These are phyloP conservation scores for Eucalyptus erythrocorys DNA, from an alignment of 345 rosid species.

Conservation along the genomic window DNA sequence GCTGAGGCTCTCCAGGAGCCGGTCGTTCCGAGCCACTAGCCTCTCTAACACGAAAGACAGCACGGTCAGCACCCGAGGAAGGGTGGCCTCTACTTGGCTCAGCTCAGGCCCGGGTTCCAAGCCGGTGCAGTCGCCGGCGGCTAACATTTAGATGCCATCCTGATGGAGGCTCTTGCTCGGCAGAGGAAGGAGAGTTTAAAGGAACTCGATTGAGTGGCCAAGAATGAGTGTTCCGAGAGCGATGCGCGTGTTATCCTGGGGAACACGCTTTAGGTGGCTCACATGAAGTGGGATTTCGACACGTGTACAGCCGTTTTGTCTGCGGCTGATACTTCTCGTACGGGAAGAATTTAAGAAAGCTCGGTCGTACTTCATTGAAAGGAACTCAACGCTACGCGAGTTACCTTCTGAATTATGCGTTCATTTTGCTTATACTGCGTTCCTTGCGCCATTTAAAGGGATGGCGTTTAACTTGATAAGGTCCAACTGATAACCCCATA, in stretches of 20 bases:
- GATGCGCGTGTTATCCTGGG: neutral
- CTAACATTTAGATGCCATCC: constrained; percentile 28
- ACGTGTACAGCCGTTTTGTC: neutral
- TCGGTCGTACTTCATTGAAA: neutral
- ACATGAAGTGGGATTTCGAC: neutral
- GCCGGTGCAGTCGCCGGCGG: constrained; percentile 4
- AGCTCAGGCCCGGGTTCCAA: constrained; percentile 15
- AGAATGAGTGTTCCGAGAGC: neutral
- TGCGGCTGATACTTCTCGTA: neutral
- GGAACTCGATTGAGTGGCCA: neutral
- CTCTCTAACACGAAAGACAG: constrained; percentile 53
- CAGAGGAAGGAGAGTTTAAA: neutral
- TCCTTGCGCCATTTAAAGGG: neutral
- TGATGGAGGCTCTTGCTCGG: neutral
- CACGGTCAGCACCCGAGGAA: constrained; percentile 64
- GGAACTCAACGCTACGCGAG: neutral
- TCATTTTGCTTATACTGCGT: neutral
- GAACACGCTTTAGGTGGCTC: neutral
- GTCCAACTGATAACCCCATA: neutral
- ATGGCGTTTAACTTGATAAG: neutral
- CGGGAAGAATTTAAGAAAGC: neutral
- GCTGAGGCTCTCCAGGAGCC: constrained; percentile 21
- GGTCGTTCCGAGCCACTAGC: constrained; percentile 69
- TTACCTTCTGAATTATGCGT: neutral
- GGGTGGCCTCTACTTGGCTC: constrained; percentile 16